Conservation (phyloP, 805 yeast genomes). For the Suhomyces prunicola region DNA sequence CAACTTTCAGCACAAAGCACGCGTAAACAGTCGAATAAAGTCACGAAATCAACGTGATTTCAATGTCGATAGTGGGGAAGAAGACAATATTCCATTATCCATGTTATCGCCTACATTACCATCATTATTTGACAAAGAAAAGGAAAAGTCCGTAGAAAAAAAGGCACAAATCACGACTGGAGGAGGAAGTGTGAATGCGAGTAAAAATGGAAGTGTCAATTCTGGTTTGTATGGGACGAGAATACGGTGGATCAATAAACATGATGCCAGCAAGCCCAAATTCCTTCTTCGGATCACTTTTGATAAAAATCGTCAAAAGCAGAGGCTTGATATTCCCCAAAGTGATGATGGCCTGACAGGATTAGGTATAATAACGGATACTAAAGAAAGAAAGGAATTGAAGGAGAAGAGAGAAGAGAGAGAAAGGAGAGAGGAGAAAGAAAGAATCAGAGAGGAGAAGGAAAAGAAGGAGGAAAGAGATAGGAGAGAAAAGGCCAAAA, state of each 20-base stretch:
- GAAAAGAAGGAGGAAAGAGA: not conserved
- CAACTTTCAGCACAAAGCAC: not conserved
- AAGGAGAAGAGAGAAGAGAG: slow-evolving; percentile 2
- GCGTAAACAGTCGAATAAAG: not conserved
- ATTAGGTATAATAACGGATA: slow-evolving; percentile 9
- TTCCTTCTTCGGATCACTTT: slow-evolving; percentile 25
- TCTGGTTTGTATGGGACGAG: not conserved
- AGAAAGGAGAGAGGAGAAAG: slow-evolving; percentile 1
- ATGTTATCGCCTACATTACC: slow-evolving; percentile 36
- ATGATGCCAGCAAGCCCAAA: slow-evolving; percentile 22
- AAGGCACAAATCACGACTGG: not conserved
- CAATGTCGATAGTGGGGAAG: slow-evolving; percentile 9
- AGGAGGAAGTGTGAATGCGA: not conserved
- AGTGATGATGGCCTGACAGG: slow-evolving; percentile 7
- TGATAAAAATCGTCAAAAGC: slow-evolving; percentile 15
- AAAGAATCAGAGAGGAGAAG: slow-evolving; percentile 2
- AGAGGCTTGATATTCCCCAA: slow-evolving; percentile 1
- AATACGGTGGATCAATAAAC: slow-evolving; percentile 27
- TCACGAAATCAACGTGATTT: not conserved
- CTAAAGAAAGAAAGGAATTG: not conserved
- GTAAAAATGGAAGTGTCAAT: not conserved
- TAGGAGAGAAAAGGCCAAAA: slow-evolving; percentile 1
- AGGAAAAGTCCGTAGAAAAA: not conserved
- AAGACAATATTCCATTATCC: slow-evolving; percentile 29
- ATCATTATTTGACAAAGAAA: slow-evolving; percentile 16